Base-by-base conservation (phyloP, 495 filamentous ascomycete genomes). In the Daldinia vernicosa region DNA sequence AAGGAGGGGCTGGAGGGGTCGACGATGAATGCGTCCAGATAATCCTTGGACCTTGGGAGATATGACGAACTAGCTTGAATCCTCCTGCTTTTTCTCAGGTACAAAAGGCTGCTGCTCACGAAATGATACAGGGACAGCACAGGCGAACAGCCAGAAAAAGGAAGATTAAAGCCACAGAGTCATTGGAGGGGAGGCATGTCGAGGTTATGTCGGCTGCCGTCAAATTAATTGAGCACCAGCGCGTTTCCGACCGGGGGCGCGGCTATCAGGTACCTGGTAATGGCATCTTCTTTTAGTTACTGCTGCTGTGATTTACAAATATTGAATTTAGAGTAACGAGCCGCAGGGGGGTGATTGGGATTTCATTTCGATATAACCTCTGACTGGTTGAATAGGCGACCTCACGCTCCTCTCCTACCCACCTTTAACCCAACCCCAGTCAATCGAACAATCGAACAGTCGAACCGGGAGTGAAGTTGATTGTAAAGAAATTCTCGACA, bases 201-300 rank as follows among this genome's bases (percentile, higher is more conserved):
- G 58, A 47, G 60, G 6, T 35, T 40, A 69, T 73, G 70, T 66
- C 66, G 70, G 65, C 19, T 69, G 52, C 70, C 70, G 70, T 51
- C 53, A 69, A 65, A 73, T 73, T 73, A 63, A 73, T 69, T 73
- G 56, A 61, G 57, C 30, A 52, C 57, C 69, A 71, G 63, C 59
- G 32, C 63, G 63, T 57, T 67, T 59, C 52, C 58, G 63, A 33
- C 35, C 45, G 33, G 50, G 57, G 66, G 17, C 66, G 66, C 70
- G 70, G 70, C 65, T 72, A 72, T 67, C 40, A n/a, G n/a, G n/a
- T n/a, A n/a, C n/a, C n/a, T n/a, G n/a, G n/a, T 45, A 56, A 15
- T 61, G 22, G 55, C n/a, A 4, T 61, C n/a, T 62, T 53, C 17
- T 54, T 11, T 37, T 26, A 67, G 37, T 59, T 58, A 54, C 64